These are phyloP conservation scores for Setaria viridis DNA, from an alignment of 202 grass and related monocot species.

Conservation along the genomic window DNA sequence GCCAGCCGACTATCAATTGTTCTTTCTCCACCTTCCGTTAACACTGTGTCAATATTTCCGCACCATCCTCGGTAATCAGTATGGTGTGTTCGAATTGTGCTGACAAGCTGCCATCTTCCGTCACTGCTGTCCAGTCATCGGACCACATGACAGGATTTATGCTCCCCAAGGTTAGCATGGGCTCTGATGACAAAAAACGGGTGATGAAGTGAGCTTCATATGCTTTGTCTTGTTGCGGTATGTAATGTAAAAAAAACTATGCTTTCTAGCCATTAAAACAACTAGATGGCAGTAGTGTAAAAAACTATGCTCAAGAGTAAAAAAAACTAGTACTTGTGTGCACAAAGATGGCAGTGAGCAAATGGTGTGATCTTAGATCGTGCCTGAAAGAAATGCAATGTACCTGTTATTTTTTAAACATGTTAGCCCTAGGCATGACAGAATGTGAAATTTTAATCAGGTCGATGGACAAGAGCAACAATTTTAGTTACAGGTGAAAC, in stretches of 20 bases:
- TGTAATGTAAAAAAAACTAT: not conserved
- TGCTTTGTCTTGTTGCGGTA: not conserved
- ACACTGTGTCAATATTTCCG: conserved; percentile 80
- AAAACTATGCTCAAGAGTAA: conserved; percentile 17
- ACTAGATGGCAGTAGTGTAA: not conserved
- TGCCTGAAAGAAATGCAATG: not conserved
- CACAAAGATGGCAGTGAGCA: conserved; percentile 8
- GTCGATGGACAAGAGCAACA: not conserved
- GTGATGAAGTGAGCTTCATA: not conserved
- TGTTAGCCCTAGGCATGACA: not conserved
- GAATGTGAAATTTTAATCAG: not conserved
- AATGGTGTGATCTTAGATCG: not conserved
- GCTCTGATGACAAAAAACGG: conserved; percentile 54
- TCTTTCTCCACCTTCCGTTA: conserved; percentile 14
- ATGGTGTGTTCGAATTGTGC: conserved; percentile 94
- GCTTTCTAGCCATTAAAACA: not conserved
- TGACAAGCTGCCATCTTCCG: conserved; percentile 82
- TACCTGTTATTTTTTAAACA: not conserved
- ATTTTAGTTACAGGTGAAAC: not conserved
- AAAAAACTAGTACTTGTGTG: conserved; percentile 7
- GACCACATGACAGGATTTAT: conserved; percentile 78
- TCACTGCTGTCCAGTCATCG: conserved; percentile 93
- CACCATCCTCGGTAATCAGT: conserved; percentile 76
- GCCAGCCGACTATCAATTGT: not conserved
- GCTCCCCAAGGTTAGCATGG: conserved; percentile 91